Percentiles rank a stretch among this genome's conserved stretches.
Conservation (phyloP, 352 stramenopile genomes). For the Plasmopara muralis region DNA sequence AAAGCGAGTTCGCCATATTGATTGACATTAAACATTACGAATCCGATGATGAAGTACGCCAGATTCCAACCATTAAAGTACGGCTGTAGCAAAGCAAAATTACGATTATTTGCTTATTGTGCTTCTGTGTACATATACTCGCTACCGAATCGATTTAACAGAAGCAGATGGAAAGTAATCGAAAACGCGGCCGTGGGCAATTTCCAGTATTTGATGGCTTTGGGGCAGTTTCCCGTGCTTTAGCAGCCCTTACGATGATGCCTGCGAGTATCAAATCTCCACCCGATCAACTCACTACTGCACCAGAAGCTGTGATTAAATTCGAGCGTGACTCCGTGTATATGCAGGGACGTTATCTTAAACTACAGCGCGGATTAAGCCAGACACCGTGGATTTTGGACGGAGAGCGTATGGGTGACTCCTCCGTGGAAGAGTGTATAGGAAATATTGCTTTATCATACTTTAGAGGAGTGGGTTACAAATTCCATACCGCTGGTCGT, state of each 20-base stretch:
- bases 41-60: slow-evolving; percentile 63
- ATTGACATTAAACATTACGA: slow-evolving; percentile 64
- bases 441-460: slow-evolving; percentile 59
- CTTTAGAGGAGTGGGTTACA: slow-evolving; percentile 72
- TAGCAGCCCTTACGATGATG: slow-evolving; percentile 39
- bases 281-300: slow-evolving; percentile 32
- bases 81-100: background rate
- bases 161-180: slow-evolving; percentile 51
- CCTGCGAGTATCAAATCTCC: slow-evolving; percentile 54
- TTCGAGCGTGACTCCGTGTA: slow-evolving; percentile 83
- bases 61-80: slow-evolving; percentile 74
- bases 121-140: background rate
- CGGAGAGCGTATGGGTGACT: slow-evolving; percentile 75
- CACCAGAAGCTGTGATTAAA: slow-evolving; percentile 28
- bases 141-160: slow-evolving; percentile 12
- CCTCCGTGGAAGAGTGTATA: slow-evolving; percentile 87
- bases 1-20: slow-evolving; percentile 60
- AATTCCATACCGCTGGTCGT: slow-evolving; percentile 95
- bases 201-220: slow-evolving; percentile 67
- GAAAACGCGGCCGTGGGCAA: slow-evolving; percentile 62
- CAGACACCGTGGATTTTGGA: slow-evolving; percentile 90
- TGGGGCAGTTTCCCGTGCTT: slow-evolving; percentile 62
- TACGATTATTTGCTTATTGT: no score
- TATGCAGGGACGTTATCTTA: slow-evolving; percentile 86
- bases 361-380: slow-evolving; percentile 84